Evolutionary conservation across 768 basidiomycete species (phyloP).

Genomic region (Rhizopogon roseolus): DNA sequence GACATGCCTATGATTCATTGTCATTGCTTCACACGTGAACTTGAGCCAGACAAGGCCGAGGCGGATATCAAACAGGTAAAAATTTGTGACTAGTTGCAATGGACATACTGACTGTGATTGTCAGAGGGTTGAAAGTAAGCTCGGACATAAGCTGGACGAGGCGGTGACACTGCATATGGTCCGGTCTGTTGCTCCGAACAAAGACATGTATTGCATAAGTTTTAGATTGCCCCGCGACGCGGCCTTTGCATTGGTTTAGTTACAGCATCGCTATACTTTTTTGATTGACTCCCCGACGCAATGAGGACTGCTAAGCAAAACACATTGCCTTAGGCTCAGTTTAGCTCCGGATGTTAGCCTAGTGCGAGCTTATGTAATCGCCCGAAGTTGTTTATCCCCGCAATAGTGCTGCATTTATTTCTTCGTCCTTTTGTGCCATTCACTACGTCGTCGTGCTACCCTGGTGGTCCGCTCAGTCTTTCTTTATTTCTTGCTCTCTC

Average conservation of each 20-base stretch:
- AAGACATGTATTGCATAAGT: slow-evolving; percentile 97
- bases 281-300: background rate
- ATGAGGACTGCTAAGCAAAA: background rate
- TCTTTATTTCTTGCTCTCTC: slow-evolving; percentile 17
- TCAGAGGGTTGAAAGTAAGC: slow-evolving; percentile 67
- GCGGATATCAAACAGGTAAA: slow-evolving; percentile 76
- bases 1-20: slow-evolving; percentile 90
- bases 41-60: slow-evolving; percentile 62
- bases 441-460: slow-evolving; percentile 7
- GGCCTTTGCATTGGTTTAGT: slow-evolving; percentile 25
- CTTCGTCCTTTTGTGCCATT: background rate
- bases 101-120: slow-evolving; percentile 11
- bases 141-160: slow-evolving; percentile 50
- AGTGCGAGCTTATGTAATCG: slow-evolving; percentile 27
- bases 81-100: slow-evolving; percentile 3
- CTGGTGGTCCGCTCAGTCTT: slow-evolving; percentile 11
- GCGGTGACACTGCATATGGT: slow-evolving; percentile 66
- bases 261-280: background rate
- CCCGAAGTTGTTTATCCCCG: slow-evolving; percentile 27
- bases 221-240: slow-evolving; percentile 62
- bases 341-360: slow-evolving; percentile 13
- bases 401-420: slow-evolving; percentile 10
- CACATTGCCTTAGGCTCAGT: background rate
- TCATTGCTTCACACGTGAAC: slow-evolving; percentile 91
- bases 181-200: slow-evolving; percentile 90